Evolutionary conservation across 441 rosid genomes (phyloP), one percentile per base, ranked within the genome.

Genomic region (Brassica hybrid): DNA sequence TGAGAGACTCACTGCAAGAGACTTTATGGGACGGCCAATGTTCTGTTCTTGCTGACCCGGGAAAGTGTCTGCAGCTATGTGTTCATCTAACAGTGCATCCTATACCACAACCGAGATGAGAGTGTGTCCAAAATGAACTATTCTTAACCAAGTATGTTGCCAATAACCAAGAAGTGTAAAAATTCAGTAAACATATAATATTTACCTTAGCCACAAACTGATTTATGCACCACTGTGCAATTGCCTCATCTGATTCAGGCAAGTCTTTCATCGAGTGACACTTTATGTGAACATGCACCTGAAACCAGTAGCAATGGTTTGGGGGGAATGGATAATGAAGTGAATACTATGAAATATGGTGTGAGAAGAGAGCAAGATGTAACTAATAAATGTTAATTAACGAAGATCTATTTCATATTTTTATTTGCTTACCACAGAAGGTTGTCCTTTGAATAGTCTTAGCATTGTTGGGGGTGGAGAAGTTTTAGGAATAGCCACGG

Each of bases 141-240:
- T n/a, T 27, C 32, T 27, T 27, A 27, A 27, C 32, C 32, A 27
- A 27, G 32, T 27, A 27, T 27, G 32, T 27, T 27, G 8, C 45
- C 45, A 38, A 38, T 12, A 38, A 38, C 45, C 45, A 10, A 7
- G 16, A 7, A 19, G 41, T 34, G 27, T 30, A 68, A 9, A 38
- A 9, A 8, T 7, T 38, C 45, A 38, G 45, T 38, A 8, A 38
- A 38, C 50, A 10, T 30, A 27, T 27, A 27, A 27, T 27, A 27
- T 27, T 27, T 27, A 96, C 99, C 97, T 96, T 96, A 34, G 87
- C 88, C 69, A 90, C 88, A 82, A 96, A 96, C 63, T 85, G 64
- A 85, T 96, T 97, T 85, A 83, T 91, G 83, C 99, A 96, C 99
- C 99, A 96, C 80, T 94, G 97, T 65, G 99, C 94, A 81, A 94